Conservation (phyloP, 805 yeast genomes). For the Peterozyma toletana region DNA sequence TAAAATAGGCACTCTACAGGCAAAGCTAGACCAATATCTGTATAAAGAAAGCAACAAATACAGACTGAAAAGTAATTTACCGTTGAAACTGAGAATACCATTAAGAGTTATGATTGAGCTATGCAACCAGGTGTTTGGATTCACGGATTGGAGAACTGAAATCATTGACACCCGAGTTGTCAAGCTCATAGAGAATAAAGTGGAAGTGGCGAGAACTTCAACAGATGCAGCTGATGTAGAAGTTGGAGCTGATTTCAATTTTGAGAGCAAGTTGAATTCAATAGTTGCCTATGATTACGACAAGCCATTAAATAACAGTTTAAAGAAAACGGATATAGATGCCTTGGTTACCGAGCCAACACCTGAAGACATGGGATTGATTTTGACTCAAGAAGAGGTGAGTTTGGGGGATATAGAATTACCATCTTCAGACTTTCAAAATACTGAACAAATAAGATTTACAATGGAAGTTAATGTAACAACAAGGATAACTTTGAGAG, state of each 20-base stretch:
- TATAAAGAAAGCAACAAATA: background rate
- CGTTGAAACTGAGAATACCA: conserved; percentile 8
- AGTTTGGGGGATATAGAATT: too few species aligned
- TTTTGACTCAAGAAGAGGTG: too few species aligned
- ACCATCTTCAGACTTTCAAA: background rate
- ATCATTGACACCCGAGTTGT: conserved; percentile 18
- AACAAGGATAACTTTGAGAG: conserved; percentile 31
- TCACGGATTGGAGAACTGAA: conserved; percentile 41
- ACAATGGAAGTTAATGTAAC: conserved; percentile 20
- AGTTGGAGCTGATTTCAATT: conserved; percentile 7
- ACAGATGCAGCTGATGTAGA: conserved; percentile 13
- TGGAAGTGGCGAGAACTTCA: conserved; percentile 1
- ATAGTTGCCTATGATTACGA: background rate
- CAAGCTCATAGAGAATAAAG: conserved; percentile 8
- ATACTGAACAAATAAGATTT: conserved; percentile 1
- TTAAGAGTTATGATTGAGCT: conserved; percentile 19
- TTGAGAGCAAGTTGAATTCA: background rate
- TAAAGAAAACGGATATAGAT: background rate
- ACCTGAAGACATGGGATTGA: too few species aligned
- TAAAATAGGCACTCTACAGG: conserved; percentile 5
- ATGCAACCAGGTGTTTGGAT: conserved; percentile 45
- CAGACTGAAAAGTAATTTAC: background rate
- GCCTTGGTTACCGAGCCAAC: background rate
- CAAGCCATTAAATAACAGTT: background rate
- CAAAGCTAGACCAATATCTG: conserved; percentile 1